Evolutionary conservation across 2,329 filamentous ascomycete species (phyloP).

Genomic region (Teratosphaeria viscida): DNA sequence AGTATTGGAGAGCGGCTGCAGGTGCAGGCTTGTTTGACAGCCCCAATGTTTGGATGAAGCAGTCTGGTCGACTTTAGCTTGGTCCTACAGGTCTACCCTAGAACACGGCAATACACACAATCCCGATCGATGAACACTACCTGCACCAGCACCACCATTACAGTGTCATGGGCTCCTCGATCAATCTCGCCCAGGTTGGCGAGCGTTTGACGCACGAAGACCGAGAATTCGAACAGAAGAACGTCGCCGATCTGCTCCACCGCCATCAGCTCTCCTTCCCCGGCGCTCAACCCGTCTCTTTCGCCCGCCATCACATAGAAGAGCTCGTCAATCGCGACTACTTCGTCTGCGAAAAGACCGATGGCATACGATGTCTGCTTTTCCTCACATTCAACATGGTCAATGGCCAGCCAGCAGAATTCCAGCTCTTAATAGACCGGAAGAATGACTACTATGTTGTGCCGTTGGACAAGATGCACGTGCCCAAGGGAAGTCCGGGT

Average conservation of each 20-base stretch:
- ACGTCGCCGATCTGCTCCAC: conserved; percentile 52
- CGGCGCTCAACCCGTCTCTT: conserved; percentile 89
- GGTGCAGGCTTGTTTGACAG: too few species aligned
- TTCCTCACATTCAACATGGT: conserved; percentile 54
- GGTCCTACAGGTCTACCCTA: too few species aligned
- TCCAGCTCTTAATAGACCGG: conserved; percentile 89
- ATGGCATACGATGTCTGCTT: conserved; percentile 90
- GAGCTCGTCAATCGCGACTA: conserved; percentile 79
- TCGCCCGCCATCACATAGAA: conserved; percentile 68
- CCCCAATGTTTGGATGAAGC: too few species aligned
- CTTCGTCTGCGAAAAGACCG: conserved; percentile 96
- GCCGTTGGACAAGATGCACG: conserved; percentile 58
- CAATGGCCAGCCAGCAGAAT: conserved; percentile 36
- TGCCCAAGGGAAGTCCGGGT: conserved; percentile 49
- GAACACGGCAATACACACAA: too few species aligned
- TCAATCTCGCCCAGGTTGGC: conserved; percentile 18
- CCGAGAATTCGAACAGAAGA: conserved; percentile 17
- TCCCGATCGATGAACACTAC: too few species aligned
- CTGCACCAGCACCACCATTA: neutral
- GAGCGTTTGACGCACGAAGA: conserved; percentile 13
- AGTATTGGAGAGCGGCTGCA: too few species aligned
- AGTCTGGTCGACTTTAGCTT: too few species aligned
- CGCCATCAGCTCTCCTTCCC: conserved; percentile 58
- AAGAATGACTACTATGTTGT: conserved; percentile 96
- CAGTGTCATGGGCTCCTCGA: conserved; percentile 14